A percentile compares a stretch with the other conserved stretches of the same genome.
phyloP scores from a whole-genome alignment of 2,329 filamentous ascomycete species.

The Rhinocladiella similis region DNA sequence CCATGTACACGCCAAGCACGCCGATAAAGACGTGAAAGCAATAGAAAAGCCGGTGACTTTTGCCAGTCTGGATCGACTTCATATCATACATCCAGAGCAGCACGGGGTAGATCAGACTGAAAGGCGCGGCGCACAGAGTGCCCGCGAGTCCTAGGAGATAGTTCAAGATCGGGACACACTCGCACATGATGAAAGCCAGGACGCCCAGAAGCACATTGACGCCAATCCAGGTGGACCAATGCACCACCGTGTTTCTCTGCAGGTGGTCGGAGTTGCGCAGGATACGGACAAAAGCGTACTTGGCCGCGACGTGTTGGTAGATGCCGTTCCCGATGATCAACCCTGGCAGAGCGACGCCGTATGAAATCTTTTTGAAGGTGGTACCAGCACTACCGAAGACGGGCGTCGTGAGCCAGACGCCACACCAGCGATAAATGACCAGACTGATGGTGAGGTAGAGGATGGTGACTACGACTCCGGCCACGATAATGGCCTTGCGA shows the following conservation, averaged over 20 bases:
- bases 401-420: slow-evolving; percentile 48
- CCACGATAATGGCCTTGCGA: slow-evolving; percentile 35
- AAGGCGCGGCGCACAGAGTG: slow-evolving; percentile 52
- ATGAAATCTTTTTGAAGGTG: slow-evolving; percentile 46
- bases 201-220: slow-evolving; percentile 36
- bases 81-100: slow-evolving; percentile 54
- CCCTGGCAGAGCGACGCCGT: slow-evolving; percentile 41
- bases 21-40: slow-evolving; percentile 45
- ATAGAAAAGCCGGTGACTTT: slow-evolving; percentile 39
- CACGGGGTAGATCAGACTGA: slow-evolving; percentile 51
- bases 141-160: slow-evolving; percentile 54
- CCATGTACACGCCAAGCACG: slow-evolving; percentile 48
- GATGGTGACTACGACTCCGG: slow-evolving; percentile 36
- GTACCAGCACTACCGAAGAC: slow-evolving; percentile 49
- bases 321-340: slow-evolving; percentile 33
- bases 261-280: slow-evolving; percentile 53
- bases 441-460: slow-evolving; percentile 40
- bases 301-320: slow-evolving; percentile 47
- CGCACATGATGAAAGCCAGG: slow-evolving; percentile 49
- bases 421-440: slow-evolving; percentile 50
- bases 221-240: slow-evolving; percentile 55
- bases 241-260: slow-evolving; percentile 51
- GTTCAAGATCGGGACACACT: slow-evolving; percentile 57
- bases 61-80: slow-evolving; percentile 39
- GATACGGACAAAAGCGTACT: slow-evolving; percentile 58